These are phyloP conservation scores for Helichrysum umbraculigerum DNA, from an alignment of 129 eudicot genomes.

Conservation along the genomic window DNA sequence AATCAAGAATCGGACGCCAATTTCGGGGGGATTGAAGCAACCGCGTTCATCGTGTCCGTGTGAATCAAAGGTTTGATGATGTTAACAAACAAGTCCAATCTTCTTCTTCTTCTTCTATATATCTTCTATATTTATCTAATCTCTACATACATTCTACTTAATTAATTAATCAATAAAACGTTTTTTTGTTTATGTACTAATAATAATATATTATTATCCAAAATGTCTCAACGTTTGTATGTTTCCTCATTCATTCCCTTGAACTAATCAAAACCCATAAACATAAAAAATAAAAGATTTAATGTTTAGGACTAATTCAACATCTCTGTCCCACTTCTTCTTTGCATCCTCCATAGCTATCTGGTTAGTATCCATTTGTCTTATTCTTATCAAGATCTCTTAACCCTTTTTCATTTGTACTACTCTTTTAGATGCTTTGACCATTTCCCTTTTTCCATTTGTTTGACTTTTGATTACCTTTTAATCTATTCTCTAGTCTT, in stretches of 20 bases:
- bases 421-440: slow-evolving; percentile 18
- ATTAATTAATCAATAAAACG: neutral
- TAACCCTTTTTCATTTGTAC: slow-evolving; percentile 10
- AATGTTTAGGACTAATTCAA: slow-evolving; percentile 23
- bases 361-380: slow-evolving; percentile 27
- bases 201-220: neutral
- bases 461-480: slow-evolving; percentile 17
- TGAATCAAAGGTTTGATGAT: slow-evolving; percentile 10
- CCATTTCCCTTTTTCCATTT: neutral
- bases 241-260: slow-evolving; percentile 26
- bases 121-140: neutral
- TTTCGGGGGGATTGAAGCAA: slow-evolving; percentile 24
- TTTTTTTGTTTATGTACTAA: neutral
- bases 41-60: slow-evolving; percentile 21
- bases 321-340: slow-evolving; percentile 31
- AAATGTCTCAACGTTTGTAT: neutral
- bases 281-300: neutral
- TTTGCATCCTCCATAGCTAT: slow-evolving; percentile 1
- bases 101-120: neutral
- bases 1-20: slow-evolving; percentile 18
- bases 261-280: slow-evolving; percentile 29
- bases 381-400: slow-evolving; percentile 24
- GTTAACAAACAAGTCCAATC: neutral
- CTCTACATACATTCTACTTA: neutral
- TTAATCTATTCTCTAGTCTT: neutral